Base-by-base conservation (phyloP, 768 basidiomycete genomes). In the Lactarius hatsudake region DNA sequence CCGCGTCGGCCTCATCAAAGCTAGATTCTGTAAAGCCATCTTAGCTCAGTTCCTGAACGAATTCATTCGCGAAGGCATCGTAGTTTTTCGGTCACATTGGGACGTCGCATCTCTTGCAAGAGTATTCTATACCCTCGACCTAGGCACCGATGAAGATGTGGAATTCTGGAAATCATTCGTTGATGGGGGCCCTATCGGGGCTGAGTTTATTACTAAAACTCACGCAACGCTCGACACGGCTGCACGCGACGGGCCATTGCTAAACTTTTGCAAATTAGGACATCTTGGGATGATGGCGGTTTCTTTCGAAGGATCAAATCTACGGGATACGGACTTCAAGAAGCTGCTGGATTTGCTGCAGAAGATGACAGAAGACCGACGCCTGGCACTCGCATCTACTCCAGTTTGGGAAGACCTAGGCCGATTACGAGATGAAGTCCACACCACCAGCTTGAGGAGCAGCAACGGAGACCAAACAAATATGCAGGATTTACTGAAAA, bases 191-290 rank as follows among this genome's bases (percentile, higher is more conserved):
- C 28, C 28, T 32, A 23, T 57, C 28, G 65, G 20, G 13, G 34
- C 7, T 1, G 45, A 51, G 9, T 62, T 62, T 13, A 59, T 38
- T 15, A 10, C 45, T 15, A 62, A 43, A 26, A 42, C 55, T 5
- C 18, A 5, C 17, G 36, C 48, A 26, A 32, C 15, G 38, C 18
- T 51, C 8, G 1, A 30, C 6, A 32, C 5, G 0, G 43, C 61
- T 17, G 3, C 6, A 34, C 45, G 48, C 15, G 57, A 67, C 48
- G 66, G 66, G 2, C 66, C 61, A 17, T 40, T 67, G 13, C 28
- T 67, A 42, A 67, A 62, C 15, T 59, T 67, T 28, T 67, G 56
- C 61, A 32, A 18, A 10, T 38, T 67, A 20, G 61, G 45, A 30
- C 36, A 40, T n/a, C n/a, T 67, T 48, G 61, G 10, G 1, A 8